Base-by-base conservation (phyloP, 257 asterid genomes). In the Handroanthus guayacan region DNA sequence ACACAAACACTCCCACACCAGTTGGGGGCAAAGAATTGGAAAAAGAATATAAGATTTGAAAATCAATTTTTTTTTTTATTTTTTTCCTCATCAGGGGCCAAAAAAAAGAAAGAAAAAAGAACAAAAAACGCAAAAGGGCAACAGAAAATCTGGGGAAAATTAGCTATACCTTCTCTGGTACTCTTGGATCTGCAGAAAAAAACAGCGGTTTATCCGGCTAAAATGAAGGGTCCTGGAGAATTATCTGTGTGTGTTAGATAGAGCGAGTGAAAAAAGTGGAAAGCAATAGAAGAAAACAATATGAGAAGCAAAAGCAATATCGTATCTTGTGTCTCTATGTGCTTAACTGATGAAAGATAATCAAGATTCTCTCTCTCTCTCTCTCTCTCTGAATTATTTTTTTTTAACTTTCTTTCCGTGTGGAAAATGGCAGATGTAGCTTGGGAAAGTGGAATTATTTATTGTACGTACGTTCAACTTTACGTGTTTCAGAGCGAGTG, bases 181-280 rank as follows among this genome's bases (percentile, higher is more conserved):
- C 74, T 74, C 72, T 78, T 82, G 91, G 90, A 86, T 84, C 86
- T 87, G 72, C 69, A 25, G 85, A 85, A 80, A 69, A 69, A 68
- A 80, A 69, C 79, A 76, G 85, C 88, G 87, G 78, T 75, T 87
- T 80, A 86, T 87, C 83, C 91, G 90, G 90, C 96, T 85, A 80
- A 85, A 82, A 81, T 85, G 87, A 88, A 85, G 90, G 93, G 88
- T 68, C 82, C 82, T 71, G 37, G 63, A 64, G 65, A 78, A 71
- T 68, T 67, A 73, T 34, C 61, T 72, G 6, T 43, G 71, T 78
- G 52, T 50, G 31, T 54, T 11, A 70, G 81, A 74, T 72, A 67
- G 71, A 57, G 68, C 11, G 80, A 12, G 82, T 65, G 79, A 75
- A 54, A 74, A 65, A 75, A 51, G 87, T 48, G 70, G 56, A 57